Conservation (phyloP, 176 grass and related monocot species). For the Pontederia crassipes region DNA sequence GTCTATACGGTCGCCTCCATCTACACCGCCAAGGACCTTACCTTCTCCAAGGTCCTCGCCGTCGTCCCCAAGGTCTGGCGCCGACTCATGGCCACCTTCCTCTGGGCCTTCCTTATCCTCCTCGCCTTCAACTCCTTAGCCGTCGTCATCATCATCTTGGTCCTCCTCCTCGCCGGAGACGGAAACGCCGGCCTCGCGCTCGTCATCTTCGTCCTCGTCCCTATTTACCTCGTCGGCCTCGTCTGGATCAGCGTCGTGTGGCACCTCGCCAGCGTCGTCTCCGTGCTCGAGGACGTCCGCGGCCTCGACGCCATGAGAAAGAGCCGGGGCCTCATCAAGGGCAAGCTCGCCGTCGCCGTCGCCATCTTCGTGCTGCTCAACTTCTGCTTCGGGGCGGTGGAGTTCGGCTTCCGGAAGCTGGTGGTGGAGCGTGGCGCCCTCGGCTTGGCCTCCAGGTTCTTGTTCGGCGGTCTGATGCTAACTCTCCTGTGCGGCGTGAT, state of each 20-base stretch:
- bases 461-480: slow-evolving; percentile 24
- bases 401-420: slow-evolving; percentile 45
- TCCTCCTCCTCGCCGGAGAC: slow-evolving; percentile 27
- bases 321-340: slow-evolving; percentile 50
- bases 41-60: slow-evolving; percentile 68
- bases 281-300: slow-evolving; percentile 74
- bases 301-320: slow-evolving; percentile 74
- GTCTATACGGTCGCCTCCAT: slow-evolving; percentile 89
- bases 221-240: slow-evolving; percentile 37
- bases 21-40: slow-evolving; percentile 74
- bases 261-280: slow-evolving; percentile 88
- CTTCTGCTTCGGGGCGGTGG: slow-evolving; percentile 42
- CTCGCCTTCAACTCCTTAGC: slow-evolving; percentile 45
- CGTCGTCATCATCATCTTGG: slow-evolving; percentile 19
- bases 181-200: slow-evolving; percentile 25
- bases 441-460: neutral
- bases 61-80: slow-evolving; percentile 92
- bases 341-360: slow-evolving; percentile 29
- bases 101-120: slow-evolving; percentile 74
- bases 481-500: slow-evolving; percentile 48
- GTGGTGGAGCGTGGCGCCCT: slow-evolving; percentile 48
- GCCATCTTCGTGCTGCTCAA: slow-evolving; percentile 55
- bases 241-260: slow-evolving; percentile 75
- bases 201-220: slow-evolving; percentile 19
- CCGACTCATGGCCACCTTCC: slow-evolving; percentile 63